phyloP scores from a whole-genome alignment of 176 grass and related monocot genomes.

The Lolium multiflorum region DNA sequence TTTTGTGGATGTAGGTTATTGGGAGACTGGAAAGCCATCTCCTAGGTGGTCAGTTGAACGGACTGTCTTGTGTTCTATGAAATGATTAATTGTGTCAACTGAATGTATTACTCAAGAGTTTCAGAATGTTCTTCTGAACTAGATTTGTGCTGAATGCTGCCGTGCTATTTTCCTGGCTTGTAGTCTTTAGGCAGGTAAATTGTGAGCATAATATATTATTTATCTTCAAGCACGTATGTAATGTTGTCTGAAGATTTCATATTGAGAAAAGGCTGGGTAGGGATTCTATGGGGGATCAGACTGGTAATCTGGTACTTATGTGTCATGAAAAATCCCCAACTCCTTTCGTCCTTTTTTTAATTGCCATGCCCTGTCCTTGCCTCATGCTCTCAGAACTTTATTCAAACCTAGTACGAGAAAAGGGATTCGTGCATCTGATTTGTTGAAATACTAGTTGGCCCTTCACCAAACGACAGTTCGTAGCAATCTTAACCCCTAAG shows the following conservation, averaged over 20 bases:
- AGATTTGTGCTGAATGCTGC: neutral
- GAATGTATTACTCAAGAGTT: neutral
- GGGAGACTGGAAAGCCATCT: constrained; percentile 8
- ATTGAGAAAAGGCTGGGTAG: neutral
- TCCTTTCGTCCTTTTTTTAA: constrained; percentile 4
- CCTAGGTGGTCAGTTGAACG: neutral
- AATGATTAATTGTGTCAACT: constrained; percentile 25
- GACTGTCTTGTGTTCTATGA: neutral
- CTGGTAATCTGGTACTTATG: constrained; percentile 40
- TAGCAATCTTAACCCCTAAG: neutral
- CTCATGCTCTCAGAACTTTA: constrained; percentile 20
- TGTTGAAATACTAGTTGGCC: neutral
- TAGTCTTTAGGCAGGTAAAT: neutral
- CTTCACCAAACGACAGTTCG: neutral
- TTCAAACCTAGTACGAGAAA: constrained; percentile 3
- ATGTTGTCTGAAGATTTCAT: constrained; percentile 1
- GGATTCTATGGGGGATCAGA: constrained; percentile 20
- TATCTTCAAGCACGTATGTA: neutral
- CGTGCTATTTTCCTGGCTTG: neutral
- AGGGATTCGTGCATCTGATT: constrained; percentile 9
- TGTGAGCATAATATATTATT: neutral
- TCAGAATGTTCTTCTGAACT: neutral
- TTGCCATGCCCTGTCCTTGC: constrained; percentile 13
- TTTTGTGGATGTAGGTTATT: constrained; percentile 31
- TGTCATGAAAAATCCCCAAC: constrained; percentile 3